A percentile compares a stretch with the other conserved stretches of the same genome.
phyloP scores from a whole-genome alignment of 2,329 filamentous ascomycete genomes.

The Aspergillus ochraceoroseus region DNA sequence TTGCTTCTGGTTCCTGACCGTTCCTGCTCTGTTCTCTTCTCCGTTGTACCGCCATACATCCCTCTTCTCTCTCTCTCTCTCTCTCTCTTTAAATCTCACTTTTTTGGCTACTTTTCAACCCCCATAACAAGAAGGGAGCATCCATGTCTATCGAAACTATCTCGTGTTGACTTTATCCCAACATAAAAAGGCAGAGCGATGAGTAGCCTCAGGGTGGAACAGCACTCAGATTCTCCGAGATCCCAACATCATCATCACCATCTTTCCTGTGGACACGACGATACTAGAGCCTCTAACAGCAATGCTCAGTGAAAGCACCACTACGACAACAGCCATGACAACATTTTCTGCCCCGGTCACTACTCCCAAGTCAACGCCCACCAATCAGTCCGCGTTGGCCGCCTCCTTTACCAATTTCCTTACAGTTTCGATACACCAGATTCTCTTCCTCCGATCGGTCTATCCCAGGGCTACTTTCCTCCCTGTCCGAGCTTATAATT shows the following conservation, averaged over 20 bases:
- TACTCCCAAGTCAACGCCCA: constrained; percentile 42
- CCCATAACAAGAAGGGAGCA: too few species aligned
- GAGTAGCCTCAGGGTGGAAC: constrained; percentile 43
- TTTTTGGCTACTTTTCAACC: too few species aligned
- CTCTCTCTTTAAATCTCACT: too few species aligned
- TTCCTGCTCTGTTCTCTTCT: neutral
- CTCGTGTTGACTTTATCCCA: constrained; percentile 28
- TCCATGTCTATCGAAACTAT: constrained; percentile 9
- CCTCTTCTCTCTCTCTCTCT: constrained; percentile 1
- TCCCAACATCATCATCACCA: constrained; percentile 36
- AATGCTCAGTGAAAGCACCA: constrained; percentile 44
- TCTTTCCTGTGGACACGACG: constrained; percentile 34
- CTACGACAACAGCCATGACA: constrained; percentile 37
- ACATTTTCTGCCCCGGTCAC: constrained; percentile 40
- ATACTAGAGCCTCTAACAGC: constrained; percentile 31
- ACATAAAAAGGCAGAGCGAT: constrained; percentile 40
- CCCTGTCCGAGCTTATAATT: constrained; percentile 73
- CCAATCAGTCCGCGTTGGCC: constrained; percentile 57
- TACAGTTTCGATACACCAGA: constrained; percentile 74
- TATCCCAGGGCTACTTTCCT: constrained; percentile 77
- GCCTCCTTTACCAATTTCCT: constrained; percentile 72
- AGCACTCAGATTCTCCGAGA: constrained; percentile 40
- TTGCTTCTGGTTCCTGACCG: neutral
- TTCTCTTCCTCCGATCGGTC: constrained; percentile 74
- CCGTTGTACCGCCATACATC: neutral